Evolutionary conservation across 495 filamentous ascomycete genomes (phyloP), one percentile per base, ranked within the genome.

Genomic region (Friedmanniomyces endolithicus): DNA sequence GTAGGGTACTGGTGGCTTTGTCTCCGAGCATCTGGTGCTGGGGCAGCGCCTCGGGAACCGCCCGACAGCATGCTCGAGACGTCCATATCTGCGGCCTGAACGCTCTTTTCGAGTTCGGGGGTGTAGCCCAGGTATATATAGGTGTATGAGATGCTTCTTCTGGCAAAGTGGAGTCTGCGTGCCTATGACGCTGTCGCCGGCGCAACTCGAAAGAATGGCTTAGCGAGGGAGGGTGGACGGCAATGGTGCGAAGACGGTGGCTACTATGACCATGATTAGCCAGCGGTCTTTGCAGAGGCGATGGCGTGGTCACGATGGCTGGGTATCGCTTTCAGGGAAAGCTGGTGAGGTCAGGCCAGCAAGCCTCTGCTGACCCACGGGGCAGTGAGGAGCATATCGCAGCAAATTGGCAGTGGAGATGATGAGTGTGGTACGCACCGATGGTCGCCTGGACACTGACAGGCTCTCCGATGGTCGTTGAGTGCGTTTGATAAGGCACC

Each of bases 41-140:
- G 43, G 19, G 59, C 43, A 43, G 50, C 53, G 49, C 56, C 48
- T 19, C 52, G 49, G 20, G 64, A 61, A 20, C 67, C 67, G 50
- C 67, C 60, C 25, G 70, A 67, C 39, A 75, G 59, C 33, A 75
- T 67, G 48, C 65, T 72, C 24, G 71, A 71, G 51, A 75, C 64
- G 53, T 75, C 61, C 73, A 75, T 75, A 3, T 20, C 17, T 9
- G 19, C 12, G 12, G 3, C 14, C 39, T 9, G 6, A 16, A 14
- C 22, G 19, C 43, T 48, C 34, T 52, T 45, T 20, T 19, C 6
- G 23, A 51, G 2, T 52, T 52, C 23, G 17, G n/a, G 51, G 34
- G 31, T 45, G 45, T 47, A 47, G 33, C 20, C 17, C 41, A 11
- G 22, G 19, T 35, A 4, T 47, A 19, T 47, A 14, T 47, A 50